Percentiles rank a stretch among this genome's conserved stretches.
phyloP scores from a whole-genome alignment of 768 basidiomycete genomes.

The Chiua virens region DNA sequence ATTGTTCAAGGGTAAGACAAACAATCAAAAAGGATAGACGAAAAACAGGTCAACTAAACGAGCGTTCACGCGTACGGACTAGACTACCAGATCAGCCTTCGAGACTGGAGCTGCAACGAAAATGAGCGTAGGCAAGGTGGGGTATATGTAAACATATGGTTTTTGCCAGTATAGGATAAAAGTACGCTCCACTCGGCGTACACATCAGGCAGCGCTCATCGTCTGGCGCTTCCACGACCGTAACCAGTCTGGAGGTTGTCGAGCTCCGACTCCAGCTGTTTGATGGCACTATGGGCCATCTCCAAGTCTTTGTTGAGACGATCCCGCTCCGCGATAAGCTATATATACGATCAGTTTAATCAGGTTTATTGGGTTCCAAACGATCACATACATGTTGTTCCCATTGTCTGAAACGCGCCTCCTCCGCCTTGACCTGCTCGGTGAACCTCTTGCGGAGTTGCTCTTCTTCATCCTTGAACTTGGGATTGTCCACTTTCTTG shows the following conservation, averaged over 20 bases:
- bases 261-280: conserved; percentile 85
- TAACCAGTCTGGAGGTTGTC: conserved; percentile 88
- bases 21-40: conserved; percentile 8
- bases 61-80: background rate
- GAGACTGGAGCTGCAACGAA: conserved; percentile 9
- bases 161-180: conserved; percentile 4
- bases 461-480: conserved; percentile 99
- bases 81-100: conserved; percentile 6
- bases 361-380: background rate
- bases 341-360: conserved; percentile 8
- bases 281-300: conserved; percentile 87
- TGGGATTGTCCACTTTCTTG: conserved; percentile 98
- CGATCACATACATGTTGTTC: conserved; percentile 83
- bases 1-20: conserved; percentile 10
- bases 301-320: conserved; percentile 99
- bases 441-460: conserved; percentile 95
- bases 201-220: conserved; percentile 14
- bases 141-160: conserved; percentile 26
- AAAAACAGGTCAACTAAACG: conserved; percentile 1
- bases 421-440: conserved; percentile 99
- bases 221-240: conserved; percentile 55
- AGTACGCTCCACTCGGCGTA: conserved; percentile 3
- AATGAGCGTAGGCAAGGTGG: conserved; percentile 19
- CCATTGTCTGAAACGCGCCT: conserved; percentile 97
- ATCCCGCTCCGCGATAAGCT: conserved; percentile 98